phyloP scores from a whole-genome alignment of 2,329 filamentous ascomycete genomes.

The Ceratocystis alfenasii region DNA sequence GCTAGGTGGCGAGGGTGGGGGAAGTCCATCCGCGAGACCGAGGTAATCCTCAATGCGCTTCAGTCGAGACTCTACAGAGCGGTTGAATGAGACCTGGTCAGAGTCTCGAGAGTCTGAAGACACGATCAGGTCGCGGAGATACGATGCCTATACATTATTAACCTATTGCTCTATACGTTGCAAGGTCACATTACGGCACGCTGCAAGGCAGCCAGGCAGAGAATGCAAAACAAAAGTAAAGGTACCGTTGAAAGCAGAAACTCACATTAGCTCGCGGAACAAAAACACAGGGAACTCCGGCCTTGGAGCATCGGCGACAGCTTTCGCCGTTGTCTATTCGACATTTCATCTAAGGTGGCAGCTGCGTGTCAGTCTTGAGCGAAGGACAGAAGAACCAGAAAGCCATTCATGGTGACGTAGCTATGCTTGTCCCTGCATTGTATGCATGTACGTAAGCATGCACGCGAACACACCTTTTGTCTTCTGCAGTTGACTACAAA shows the following conservation, averaged over 20 bases:
- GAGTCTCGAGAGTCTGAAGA: conserved; percentile 22
- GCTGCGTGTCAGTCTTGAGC: conserved; percentile 25
- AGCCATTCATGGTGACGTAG: not conserved
- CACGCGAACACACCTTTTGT: conserved; percentile 10
- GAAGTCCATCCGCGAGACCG: conserved; percentile 24
- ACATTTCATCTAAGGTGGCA: conserved; percentile 30
- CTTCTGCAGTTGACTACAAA: conserved; percentile 14
- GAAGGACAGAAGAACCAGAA: conserved; percentile 24
- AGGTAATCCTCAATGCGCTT: conserved; percentile 27
- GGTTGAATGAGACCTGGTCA: conserved; percentile 22
- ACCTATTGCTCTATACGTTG: not conserved
- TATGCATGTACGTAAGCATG: no score
- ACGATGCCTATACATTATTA: conserved; percentile 19
- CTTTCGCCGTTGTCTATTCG: conserved; percentile 29
- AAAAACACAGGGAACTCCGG: conserved; percentile 32
- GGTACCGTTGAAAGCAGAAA: conserved; percentile 15
- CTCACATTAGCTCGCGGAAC: conserved; percentile 33
- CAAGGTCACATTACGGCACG: no score
- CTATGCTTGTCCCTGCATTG: not conserved
- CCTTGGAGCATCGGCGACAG: conserved; percentile 29
- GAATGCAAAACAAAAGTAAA: not conserved
- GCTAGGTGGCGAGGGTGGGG: conserved; percentile 22
- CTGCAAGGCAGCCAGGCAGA: no score
- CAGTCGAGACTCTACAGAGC: conserved; percentile 23
- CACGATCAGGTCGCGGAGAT: conserved; percentile 20